These are phyloP conservation scores for Sicyos edulis DNA, from an alignment of 306 rosid species.

Conservation along the genomic window DNA sequence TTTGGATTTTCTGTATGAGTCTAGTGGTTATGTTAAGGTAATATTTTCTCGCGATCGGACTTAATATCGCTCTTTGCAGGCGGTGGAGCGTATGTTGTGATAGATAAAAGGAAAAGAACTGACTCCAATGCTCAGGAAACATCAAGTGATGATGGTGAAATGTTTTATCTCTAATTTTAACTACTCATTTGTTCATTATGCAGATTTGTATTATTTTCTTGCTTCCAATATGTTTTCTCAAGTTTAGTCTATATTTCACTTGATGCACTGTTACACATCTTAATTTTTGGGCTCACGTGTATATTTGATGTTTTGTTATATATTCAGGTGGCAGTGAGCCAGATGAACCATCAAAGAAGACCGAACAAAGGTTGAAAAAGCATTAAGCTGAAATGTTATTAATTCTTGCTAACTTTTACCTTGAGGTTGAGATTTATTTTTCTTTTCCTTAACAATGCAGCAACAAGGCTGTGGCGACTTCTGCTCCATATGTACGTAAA, in stretches of 20 bases:
- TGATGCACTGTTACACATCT: constrained; percentile 19
- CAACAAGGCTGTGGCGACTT: constrained; percentile 38
- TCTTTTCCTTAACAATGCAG: constrained; percentile 45
- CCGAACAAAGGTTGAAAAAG: constrained; percentile 52
- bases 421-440: constrained; percentile 19
- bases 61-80: constrained; percentile 39
- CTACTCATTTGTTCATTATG: background rate
- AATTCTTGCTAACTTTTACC: background rate
- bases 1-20: background rate
- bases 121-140: constrained; percentile 56
- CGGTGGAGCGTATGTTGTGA: constrained; percentile 81
- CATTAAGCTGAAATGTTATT: too few relatives aligned
- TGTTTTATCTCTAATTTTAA: constrained; percentile 9
- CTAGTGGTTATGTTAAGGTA: constrained; percentile 3
- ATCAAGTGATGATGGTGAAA: constrained; percentile 74
- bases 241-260: constrained; percentile 16
- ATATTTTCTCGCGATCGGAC: constrained; percentile 21
- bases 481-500: constrained; percentile 42
- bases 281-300: constrained; percentile 34
- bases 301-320: constrained; percentile 26
- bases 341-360: constrained; percentile 58
- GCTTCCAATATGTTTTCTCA: background rate
- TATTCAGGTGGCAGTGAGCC: constrained; percentile 71
- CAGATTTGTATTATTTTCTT: background rate
- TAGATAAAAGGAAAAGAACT: constrained; percentile 67